These are phyloP conservation scores for Tricholoma flavovirens DNA, from an alignment of 768 basidiomycete species.

Conservation along the genomic window DNA sequence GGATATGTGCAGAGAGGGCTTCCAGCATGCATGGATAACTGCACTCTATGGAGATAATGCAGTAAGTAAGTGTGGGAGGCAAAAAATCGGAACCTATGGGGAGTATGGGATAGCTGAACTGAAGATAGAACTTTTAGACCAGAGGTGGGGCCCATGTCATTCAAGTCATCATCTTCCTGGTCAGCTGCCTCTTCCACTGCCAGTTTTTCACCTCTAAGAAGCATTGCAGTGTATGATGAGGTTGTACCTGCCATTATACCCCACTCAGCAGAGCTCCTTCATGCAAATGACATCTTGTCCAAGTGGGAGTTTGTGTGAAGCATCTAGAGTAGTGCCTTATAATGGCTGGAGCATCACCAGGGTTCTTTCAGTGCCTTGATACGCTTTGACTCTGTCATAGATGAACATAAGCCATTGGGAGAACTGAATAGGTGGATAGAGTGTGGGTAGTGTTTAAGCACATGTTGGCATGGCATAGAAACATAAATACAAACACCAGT, in stretches of 20 bases:
- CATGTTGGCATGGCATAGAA: slow-evolving; percentile 2
- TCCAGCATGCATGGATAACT: too few species aligned
- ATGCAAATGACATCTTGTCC: background rate
- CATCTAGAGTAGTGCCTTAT: background rate
- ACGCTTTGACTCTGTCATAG: too few species aligned
- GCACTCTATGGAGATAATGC: too few species aligned
- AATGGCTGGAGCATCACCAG: too few species aligned
- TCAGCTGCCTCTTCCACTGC: too few species aligned
- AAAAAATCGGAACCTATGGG: too few species aligned
- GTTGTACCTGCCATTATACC: background rate
- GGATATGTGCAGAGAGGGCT: too few species aligned
- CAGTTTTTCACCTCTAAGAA: background rate
- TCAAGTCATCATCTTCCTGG: too few species aligned
- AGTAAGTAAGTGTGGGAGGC: too few species aligned
- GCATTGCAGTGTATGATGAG: background rate
- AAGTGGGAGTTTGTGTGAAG: background rate
- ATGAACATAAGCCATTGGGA: slow-evolving; percentile 19
- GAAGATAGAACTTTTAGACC: too few species aligned
- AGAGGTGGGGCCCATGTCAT: too few species aligned
- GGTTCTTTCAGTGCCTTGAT: background rate
- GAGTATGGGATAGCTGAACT: too few species aligned
- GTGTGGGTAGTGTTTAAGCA: background rate
- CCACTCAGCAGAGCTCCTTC: background rate
- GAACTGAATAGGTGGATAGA: background rate
- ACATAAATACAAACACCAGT: slow-evolving; percentile 2